A percentile compares a stretch with the other conserved stretches of the same genome.
Conservation (phyloP, 106 monocot species). For the Posidonia australis region DNA sequence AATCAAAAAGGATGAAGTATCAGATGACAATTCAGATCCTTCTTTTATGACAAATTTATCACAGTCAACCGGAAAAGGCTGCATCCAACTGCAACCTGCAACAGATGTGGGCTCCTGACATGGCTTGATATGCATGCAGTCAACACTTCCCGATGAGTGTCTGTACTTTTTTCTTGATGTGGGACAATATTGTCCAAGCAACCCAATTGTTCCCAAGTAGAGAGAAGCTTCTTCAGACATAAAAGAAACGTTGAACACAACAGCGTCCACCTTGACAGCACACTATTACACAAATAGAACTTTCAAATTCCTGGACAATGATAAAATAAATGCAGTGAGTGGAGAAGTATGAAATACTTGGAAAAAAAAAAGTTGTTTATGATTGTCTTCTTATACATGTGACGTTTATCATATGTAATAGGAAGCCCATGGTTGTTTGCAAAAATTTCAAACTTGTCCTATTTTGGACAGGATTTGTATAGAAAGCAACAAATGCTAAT, state of each 20-base stretch:
- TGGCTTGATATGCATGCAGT: constrained; percentile 22
- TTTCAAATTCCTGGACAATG: too few relatives aligned
- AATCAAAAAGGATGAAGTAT: neutral
- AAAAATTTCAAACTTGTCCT: too few relatives aligned
- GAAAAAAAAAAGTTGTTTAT: too few relatives aligned
- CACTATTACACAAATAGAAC: too few relatives aligned
- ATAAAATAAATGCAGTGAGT: too few relatives aligned
- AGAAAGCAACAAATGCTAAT: too few relatives aligned
- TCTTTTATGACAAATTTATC: neutral
- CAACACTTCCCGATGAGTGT: neutral
- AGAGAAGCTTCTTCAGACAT: constrained; percentile 43
- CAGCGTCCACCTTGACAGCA: constrained; percentile 22
- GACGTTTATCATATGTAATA: too few relatives aligned
- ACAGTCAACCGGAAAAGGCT: neutral
- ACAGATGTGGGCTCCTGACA: neutral
- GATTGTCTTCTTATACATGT: too few relatives aligned
- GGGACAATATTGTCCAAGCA: constrained; percentile 48
- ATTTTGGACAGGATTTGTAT: too few relatives aligned
- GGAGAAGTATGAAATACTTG: too few relatives aligned
- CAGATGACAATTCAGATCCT: neutral
- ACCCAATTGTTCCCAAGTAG: constrained; percentile 48
- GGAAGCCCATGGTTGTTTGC: too few relatives aligned
- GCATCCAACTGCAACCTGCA: constrained; percentile 3
- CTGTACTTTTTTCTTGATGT: constrained; percentile 28
- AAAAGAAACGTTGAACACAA: constrained; percentile 29